Conservation (phyloP, 2,329 filamentous ascomycete genomes). For the Aspergillus sp. region DNA sequence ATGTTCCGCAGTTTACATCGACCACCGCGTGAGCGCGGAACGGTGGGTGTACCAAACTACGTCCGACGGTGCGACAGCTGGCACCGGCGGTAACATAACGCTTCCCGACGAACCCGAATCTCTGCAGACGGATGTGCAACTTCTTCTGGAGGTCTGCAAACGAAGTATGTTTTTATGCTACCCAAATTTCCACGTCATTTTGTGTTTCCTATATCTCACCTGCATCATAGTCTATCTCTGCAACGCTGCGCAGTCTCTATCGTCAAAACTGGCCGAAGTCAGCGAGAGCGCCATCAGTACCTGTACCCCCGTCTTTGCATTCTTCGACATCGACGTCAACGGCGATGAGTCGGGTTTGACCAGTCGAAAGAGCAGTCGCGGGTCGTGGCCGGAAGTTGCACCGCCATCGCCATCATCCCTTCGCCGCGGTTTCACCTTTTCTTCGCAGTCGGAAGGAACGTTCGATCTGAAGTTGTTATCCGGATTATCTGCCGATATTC, state of each 20-base stretch:
- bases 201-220: background rate
- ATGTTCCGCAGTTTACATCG: slow-evolving; percentile 46
- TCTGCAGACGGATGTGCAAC: slow-evolving; percentile 48
- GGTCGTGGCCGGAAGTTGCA: slow-evolving; percentile 27
- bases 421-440: slow-evolving; percentile 41
- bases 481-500: slow-evolving; percentile 48
- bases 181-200: background rate
- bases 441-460: slow-evolving; percentile 44
- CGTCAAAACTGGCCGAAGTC: slow-evolving; percentile 52
- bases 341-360: slow-evolving; percentile 35
- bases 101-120: slow-evolving; percentile 42
- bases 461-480: slow-evolving; percentile 49
- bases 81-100: slow-evolving; percentile 21
- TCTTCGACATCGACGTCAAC: slow-evolving; percentile 50
- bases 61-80: slow-evolving; percentile 22
- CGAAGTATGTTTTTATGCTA: slow-evolving; percentile 44
- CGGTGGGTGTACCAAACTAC: slow-evolving; percentile 41
- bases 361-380: slow-evolving; percentile 28
- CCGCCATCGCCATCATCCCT: slow-evolving; percentile 31
- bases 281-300: slow-evolving; percentile 45
- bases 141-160: slow-evolving; percentile 51
- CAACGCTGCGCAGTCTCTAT: slow-evolving; percentile 51
- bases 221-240: slow-evolving; percentile 51
- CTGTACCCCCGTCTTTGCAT: slow-evolving; percentile 54
- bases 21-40: slow-evolving; percentile 44